Conservation (phyloP, 805 yeast genomes). For the Metschnikowia vanudenii region DNA sequence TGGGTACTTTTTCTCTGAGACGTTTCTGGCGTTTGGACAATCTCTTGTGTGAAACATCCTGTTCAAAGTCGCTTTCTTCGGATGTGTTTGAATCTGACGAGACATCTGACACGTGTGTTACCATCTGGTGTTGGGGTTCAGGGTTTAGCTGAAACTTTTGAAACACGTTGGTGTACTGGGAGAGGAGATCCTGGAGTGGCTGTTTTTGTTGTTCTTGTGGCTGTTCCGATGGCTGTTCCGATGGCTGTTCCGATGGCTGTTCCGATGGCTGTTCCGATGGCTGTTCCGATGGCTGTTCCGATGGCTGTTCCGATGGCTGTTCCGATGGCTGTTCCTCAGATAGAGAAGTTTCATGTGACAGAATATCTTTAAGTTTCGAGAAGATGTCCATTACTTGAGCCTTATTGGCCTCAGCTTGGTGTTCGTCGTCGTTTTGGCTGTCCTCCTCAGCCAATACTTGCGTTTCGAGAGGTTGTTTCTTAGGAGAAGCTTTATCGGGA, state of each 20-base stretch:
- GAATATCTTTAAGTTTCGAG: constrained; percentile 1
- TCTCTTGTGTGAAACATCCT: constrained; percentile 1
- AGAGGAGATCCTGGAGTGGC: constrained; percentile 9
- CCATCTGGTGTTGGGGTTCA: constrained; percentile 2
- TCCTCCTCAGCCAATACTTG: not conserved
- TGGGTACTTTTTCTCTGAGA: constrained; percentile 54
- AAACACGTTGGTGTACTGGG: constrained; percentile 25
- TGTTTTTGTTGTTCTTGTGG: too few species aligned
- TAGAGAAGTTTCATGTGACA: too few species aligned
- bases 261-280: too few species aligned
- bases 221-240: too few species aligned
- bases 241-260: too few species aligned
- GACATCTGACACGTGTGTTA: not conserved
- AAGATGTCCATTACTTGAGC: constrained; percentile 3
- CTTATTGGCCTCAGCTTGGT: not conserved
- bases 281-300: too few species aligned
- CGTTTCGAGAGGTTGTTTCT: not conserved
- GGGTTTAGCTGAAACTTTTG: constrained; percentile 13
- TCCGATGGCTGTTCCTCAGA: too few species aligned
- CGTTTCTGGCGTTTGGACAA: constrained; percentile 52
- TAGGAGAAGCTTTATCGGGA: too few species aligned
- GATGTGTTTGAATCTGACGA: constrained; percentile 2
- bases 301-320: too few species aligned
- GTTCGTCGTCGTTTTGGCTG: not conserved
- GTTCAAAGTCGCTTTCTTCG: constrained; percentile 10